A percentile compares a stretch with the other conserved stretches of the same genome.
Conservation (phyloP, 257 asterid species). For the Forsythia viridissima region DNA sequence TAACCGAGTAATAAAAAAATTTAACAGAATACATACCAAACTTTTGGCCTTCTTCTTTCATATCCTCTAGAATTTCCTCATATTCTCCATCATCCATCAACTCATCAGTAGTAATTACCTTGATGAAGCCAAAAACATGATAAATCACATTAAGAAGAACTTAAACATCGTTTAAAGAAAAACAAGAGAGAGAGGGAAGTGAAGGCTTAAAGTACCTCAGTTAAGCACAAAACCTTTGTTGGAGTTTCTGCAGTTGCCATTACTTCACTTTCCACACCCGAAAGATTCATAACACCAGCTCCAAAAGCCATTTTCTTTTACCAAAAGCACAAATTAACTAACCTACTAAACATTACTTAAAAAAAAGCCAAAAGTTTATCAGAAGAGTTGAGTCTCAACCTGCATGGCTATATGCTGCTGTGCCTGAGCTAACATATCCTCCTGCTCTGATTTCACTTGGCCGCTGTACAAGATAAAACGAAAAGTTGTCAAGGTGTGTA, state of each 20-base stretch:
- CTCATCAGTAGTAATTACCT: slow-evolving; percentile 60
- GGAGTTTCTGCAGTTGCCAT: slow-evolving; percentile 41
- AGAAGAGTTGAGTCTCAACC: slow-evolving; percentile 33
- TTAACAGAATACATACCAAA: slow-evolving; percentile 45
- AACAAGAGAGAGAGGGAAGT: slow-evolving; percentile 8
- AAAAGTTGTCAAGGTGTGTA: slow-evolving; percentile 20
- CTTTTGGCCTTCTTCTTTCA: slow-evolving; percentile 67
- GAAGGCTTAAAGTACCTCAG: slow-evolving; percentile 44
- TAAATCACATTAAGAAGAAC: slow-evolving; percentile 13
- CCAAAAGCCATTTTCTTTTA: slow-evolving; percentile 59
- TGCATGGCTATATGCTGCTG: slow-evolving; percentile 70
- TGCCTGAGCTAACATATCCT: slow-evolving; percentile 55
- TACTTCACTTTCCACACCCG: slow-evolving; percentile 33
- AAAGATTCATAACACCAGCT: slow-evolving; percentile 41
- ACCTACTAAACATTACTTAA: neutral
- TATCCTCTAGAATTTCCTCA: slow-evolving; percentile 66
- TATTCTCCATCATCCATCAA: slow-evolving; percentile 61
- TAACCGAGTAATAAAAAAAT: neutral
- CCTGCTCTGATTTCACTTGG: slow-evolving; percentile 60
- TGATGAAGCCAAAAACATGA: slow-evolving; percentile 26
- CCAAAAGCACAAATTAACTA: slow-evolving; percentile 26
- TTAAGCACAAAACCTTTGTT: slow-evolving; percentile 65
- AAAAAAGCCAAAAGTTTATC: neutral
- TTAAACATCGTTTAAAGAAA: slow-evolving; percentile 17
- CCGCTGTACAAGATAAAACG: slow-evolving; percentile 40